A percentile compares a stretch with the other conserved stretches of the same genome.
These are phyloP conservation scores for Neurospora discreta DNA, from an alignment of 495 filamentous ascomycete species.

Conservation along the genomic window DNA sequence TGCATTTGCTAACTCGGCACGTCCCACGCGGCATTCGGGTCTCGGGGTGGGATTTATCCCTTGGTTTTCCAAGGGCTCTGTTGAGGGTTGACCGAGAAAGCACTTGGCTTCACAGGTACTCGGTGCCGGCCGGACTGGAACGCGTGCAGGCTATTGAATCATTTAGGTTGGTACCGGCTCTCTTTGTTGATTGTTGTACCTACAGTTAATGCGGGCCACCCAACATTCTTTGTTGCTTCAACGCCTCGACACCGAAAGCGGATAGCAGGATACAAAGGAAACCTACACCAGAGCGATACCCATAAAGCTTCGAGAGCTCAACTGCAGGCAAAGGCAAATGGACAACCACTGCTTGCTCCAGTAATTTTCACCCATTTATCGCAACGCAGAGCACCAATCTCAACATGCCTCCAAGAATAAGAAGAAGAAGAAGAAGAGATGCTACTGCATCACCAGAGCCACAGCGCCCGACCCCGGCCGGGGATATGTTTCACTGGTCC, in stretches of 20 bases:
- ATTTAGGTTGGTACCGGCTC: neutral
- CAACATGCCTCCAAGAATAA: neutral
- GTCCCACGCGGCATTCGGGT: neutral
- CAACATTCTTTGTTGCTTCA: neutral
- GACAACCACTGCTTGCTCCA: neutral
- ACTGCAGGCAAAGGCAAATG: neutral
- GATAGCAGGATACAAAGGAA: neutral
- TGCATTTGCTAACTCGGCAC: neutral
- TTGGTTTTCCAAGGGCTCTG: neutral
- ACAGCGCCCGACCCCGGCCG: neutral
- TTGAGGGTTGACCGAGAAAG: neutral
- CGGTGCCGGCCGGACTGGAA: neutral
- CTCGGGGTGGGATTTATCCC: neutral
- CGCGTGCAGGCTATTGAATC: neutral
- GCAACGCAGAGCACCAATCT: neutral
- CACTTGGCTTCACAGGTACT: neutral
- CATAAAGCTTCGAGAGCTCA: neutral
- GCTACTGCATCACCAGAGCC: neutral
- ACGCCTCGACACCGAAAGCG: neutral
- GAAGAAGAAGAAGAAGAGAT: neutral
- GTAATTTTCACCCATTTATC: neutral
- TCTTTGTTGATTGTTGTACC: neutral
- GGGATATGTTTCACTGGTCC: neutral
- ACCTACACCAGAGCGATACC: neutral
- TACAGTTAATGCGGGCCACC: neutral